phyloP scores from a whole-genome alignment of 371 early-diverging fungal species.

The Dichotomocladium elegans region DNA sequence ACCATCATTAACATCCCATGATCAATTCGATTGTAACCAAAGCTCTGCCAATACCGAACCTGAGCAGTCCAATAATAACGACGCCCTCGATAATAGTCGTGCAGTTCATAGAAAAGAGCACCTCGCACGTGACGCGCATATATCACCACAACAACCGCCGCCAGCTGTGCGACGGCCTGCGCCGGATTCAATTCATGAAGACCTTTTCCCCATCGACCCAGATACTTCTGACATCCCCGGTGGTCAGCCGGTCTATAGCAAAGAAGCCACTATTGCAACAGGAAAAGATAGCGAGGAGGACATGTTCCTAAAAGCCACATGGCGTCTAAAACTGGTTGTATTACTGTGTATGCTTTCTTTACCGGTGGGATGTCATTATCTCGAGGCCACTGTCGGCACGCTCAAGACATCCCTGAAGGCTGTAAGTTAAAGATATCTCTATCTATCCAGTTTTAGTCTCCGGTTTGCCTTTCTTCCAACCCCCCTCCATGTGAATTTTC shows the following conservation, averaged over 20 bases:
- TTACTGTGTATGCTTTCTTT: slow-evolving; percentile 19
- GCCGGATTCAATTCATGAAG: slow-evolving; percentile 7
- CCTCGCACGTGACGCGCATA: no score
- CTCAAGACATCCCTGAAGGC: slow-evolving; percentile 33
- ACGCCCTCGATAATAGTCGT: neutral
- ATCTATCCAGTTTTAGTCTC: no score
- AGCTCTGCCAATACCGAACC: no score
- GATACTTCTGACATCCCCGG: no score
- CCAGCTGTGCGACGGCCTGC: neutral
- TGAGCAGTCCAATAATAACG: no score
- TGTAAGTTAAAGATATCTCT: slow-evolving; percentile 22
- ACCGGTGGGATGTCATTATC: slow-evolving; percentile 38
- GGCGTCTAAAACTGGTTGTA: slow-evolving; percentile 13
- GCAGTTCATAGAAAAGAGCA: no score
- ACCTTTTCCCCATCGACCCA: slow-evolving; percentile 5
- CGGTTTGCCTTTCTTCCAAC: slow-evolving; percentile 2
- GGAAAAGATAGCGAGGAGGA: neutral
- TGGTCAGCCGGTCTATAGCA: slow-evolving; percentile 1
- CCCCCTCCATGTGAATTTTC: no score
- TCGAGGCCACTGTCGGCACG: slow-evolving; percentile 42
- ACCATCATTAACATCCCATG: no score
- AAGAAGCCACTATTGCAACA: slow-evolving; percentile 8
- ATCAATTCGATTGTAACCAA: no score
- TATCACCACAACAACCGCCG: neutral
- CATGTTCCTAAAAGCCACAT: slow-evolving; percentile 5